phyloP scores from a whole-genome alignment of 495 filamentous ascomycete species.

The Lindgomyces ingoldianus region DNA sequence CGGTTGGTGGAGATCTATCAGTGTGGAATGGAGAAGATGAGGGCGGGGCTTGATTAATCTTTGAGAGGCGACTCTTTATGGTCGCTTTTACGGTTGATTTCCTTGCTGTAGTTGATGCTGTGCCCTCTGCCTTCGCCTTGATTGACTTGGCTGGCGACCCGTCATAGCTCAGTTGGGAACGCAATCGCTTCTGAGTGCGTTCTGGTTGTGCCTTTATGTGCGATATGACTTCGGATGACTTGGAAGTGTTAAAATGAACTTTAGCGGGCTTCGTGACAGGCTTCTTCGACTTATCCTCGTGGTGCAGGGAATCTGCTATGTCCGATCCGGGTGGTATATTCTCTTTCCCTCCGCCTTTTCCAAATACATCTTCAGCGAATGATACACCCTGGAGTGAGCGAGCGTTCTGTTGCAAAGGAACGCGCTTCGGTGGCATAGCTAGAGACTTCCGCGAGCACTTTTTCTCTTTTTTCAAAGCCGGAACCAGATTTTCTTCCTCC shows the following conservation, averaged over 20 bases:
- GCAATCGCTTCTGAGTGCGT: constrained; percentile 24
- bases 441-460: constrained; percentile 41
- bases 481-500: constrained; percentile 33
- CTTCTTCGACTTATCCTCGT: constrained; percentile 8
- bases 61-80: constrained; percentile 12
- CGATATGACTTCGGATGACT: constrained; percentile 1
- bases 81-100: constrained; percentile 1
- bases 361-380: constrained; percentile 37
- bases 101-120: constrained; percentile 5
- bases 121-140: constrained; percentile 22
- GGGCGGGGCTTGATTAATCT: constrained; percentile 2
- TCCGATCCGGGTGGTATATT: constrained; percentile 45
- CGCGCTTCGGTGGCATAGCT: constrained; percentile 44
- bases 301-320: constrained; percentile 5
- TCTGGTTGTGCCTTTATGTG: constrained; percentile 22
- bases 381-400: constrained; percentile 26
- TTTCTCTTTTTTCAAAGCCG: constrained; percentile 33
- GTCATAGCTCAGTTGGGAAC: constrained; percentile 27
- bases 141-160: constrained; percentile 33
- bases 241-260: constrained; percentile 31
- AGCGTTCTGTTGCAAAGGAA: constrained; percentile 38
- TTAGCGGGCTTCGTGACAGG: constrained; percentile 24
- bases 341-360: constrained; percentile 47
- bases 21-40: constrained; percentile 37
- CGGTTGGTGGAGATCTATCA: constrained; percentile 31